A percentile compares a stretch with the other conserved stretches of the same genome.
Conservation (phyloP, 768 basidiomycete species). For the Trametes maxima region DNA sequence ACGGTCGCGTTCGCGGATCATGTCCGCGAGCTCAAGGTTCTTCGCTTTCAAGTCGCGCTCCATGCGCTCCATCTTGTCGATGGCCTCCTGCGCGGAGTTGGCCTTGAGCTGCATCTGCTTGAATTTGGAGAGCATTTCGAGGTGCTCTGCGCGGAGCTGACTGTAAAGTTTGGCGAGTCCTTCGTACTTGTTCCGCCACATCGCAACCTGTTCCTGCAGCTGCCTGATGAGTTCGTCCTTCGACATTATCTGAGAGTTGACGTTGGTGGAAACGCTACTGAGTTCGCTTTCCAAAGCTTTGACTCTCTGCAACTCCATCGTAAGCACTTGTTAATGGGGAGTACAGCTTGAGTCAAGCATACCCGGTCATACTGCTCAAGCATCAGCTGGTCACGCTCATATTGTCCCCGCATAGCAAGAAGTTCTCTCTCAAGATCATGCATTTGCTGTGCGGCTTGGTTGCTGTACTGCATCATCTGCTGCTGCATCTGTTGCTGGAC, state of each 20-base stretch:
- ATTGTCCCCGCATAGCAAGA: constrained; percentile 93
- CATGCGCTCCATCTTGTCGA: constrained; percentile 99
- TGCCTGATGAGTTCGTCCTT: constrained; percentile 97
- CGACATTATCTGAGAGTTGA: constrained; percentile 81
- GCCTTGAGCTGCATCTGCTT: constrained; percentile 98
- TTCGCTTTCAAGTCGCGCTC: constrained; percentile 98
- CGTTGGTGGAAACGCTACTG: constrained; percentile 68
- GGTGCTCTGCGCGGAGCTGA: constrained; percentile 94
- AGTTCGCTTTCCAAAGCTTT: constrained; percentile 95
- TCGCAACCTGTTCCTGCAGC: constrained; percentile 92
- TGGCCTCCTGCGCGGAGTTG: constrained; percentile 96
- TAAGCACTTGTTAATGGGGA: neutral
- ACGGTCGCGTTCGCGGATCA: constrained; percentile 96
- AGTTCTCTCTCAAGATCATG: constrained; percentile 88
- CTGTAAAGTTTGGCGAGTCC: constrained; percentile 98
- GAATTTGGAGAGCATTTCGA: constrained; percentile 96
- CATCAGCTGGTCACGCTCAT: constrained; percentile 96
- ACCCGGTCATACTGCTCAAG: constrained; percentile 97
- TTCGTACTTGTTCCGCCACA: constrained; percentile 99
- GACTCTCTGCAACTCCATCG: constrained; percentile 63
- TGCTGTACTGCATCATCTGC: constrained; percentile 81
- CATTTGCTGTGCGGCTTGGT: constrained; percentile 72
- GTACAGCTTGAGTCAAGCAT: constrained; percentile 34
- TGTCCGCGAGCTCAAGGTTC: constrained; percentile 96
- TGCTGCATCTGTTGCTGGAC: constrained; percentile 82